Base-by-base conservation (phyloP, 768 basidiomycete genomes). In the Leucogyrophana mollusca region DNA sequence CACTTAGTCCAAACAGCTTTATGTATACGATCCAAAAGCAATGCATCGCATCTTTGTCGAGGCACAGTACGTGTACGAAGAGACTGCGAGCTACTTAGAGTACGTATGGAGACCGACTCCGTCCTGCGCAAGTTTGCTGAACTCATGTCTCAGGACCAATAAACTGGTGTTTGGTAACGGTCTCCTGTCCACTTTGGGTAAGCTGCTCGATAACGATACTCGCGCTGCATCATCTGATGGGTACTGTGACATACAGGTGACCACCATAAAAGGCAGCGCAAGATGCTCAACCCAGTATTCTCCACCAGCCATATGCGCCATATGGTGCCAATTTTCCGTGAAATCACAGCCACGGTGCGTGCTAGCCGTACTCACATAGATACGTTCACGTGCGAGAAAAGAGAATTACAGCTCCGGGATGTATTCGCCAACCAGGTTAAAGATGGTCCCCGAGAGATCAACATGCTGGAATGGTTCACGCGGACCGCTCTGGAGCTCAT, bases 61-160 rank as follows among this genome's bases (percentile, higher is more conserved):
- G 51, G 78, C 79, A 27, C 73, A 74, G 49, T 65, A 73, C 36
- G 62, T 68, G 7, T 79, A 70, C 47, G 78, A 79, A 47, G 74
- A 74, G 43, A 69, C 73, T 0, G 50, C 63, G 0, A 65, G 70
- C 0, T 74, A 76, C 50, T 61, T 72, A 10, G 71, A 71, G 79
- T 79, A 49, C 33, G 72, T 54, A 6, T 16, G 5, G 9, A n/a
- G 9, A 6, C 6, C 25, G 22, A 11, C 22, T 14, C 6, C 18
- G 7, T 20, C 5, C 27, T 4, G 22, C 34, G 11, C 7, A 46
- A 13, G 10, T 20, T 18, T 1, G 30, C 48, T 34, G 7, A 11
- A 32, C 27, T 20, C 13, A 20, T 22, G 16, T 35, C 9, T 40
- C 35, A 78, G 76, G 41, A 68, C 67, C 1, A 77, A 74, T 52